These are phyloP conservation scores for Solanum tacnaense DNA, from an alignment of 257 asterid species.

Conservation along the genomic window DNA sequence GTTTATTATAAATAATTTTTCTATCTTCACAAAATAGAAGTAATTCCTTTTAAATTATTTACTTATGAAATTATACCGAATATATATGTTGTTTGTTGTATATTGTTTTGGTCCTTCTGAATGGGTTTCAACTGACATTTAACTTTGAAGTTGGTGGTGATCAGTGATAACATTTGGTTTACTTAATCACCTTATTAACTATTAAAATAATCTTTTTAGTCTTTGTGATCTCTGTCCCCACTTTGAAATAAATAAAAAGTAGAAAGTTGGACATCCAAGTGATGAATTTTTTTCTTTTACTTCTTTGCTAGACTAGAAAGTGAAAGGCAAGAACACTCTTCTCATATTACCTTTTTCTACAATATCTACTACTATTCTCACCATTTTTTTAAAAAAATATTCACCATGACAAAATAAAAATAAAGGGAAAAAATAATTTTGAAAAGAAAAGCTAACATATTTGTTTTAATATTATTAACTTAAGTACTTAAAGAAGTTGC, in stretches of 20 bases:
- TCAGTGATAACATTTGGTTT: neutral
- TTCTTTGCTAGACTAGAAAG: neutral
- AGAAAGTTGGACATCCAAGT: neutral
- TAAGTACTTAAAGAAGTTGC: neutral
- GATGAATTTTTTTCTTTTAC: neutral
- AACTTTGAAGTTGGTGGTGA: neutral
- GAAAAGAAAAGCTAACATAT: neutral
- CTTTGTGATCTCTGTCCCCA: neutral
- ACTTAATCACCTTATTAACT: neutral
- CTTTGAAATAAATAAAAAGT: neutral
- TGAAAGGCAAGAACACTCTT: slow-evolving; percentile 5
- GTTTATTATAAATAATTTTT: neutral
- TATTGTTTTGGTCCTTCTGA: neutral
- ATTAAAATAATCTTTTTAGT: neutral
- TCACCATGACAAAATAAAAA: neutral
- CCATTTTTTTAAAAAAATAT: neutral
- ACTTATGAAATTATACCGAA: neutral
- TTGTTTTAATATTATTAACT: neutral
- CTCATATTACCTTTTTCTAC: neutral
- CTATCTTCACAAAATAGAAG: no score
- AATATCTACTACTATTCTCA: neutral
- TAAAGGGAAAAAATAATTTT: neutral
- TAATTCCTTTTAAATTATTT: neutral
- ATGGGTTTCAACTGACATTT: neutral
- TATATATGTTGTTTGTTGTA: neutral